Conservation (phyloP, 2,329 filamentous ascomycete species). For the Leptodontidium sp. region DNA sequence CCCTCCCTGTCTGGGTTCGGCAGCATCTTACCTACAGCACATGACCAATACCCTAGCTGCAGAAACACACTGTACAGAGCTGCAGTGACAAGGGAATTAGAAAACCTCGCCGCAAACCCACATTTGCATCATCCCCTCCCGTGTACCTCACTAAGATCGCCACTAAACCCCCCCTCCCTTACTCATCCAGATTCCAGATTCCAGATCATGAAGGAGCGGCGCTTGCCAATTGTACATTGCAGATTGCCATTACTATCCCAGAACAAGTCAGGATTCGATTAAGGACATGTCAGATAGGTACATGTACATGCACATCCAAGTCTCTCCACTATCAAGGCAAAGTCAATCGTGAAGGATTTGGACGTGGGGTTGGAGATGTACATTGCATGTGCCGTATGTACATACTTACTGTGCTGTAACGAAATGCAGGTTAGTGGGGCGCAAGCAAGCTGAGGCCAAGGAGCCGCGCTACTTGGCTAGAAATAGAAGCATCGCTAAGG, state of each 20-base stretch:
- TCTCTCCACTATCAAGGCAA: no score
- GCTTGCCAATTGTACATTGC: no score
- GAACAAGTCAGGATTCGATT: no score
- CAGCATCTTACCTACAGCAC: neutral
- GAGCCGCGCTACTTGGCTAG: constrained; percentile 14
- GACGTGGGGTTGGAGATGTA: no score
- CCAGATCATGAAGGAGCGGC: constrained; percentile 3
- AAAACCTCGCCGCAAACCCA: neutral
- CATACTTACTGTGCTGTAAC: no score
- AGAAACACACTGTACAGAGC: neutral
- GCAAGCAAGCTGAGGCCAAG: constrained; percentile 2
- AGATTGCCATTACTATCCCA: no score
- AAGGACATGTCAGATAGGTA: no score
- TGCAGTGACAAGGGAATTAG: neutral
- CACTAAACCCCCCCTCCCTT: neutral
- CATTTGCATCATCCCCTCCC: neutral
- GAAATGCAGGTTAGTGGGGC: neutral
- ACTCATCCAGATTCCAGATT: neutral
- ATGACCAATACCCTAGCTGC: neutral
- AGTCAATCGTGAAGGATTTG: no score
- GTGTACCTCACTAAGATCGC: neutral
- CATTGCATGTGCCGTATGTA: no score
- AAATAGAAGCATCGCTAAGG: constrained; percentile 20
- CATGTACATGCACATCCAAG: no score
- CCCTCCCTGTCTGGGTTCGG: neutral